phyloP scores from a whole-genome alignment of 2,329 filamentous ascomycete genomes.

The Bisporella sp. region DNA sequence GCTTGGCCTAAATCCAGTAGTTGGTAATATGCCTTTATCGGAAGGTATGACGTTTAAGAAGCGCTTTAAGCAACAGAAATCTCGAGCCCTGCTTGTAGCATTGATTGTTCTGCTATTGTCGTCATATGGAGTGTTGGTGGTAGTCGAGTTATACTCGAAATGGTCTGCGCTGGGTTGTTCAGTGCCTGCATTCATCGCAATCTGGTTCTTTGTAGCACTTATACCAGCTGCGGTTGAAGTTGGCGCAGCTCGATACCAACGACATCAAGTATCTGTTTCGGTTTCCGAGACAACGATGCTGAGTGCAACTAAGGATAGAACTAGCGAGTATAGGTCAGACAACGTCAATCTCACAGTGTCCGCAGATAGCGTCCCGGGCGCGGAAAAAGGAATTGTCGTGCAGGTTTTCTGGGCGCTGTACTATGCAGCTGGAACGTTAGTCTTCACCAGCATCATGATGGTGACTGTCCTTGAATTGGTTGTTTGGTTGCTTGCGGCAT shows the following conservation, averaged over 20 bases:
- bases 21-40: background rate
- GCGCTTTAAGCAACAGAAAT: background rate
- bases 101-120: conserved; percentile 4
- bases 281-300: background rate
- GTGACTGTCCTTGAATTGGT: conserved; percentile 27
- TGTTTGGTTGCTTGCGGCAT: conserved; percentile 22
- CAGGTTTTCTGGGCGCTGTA: conserved; percentile 28
- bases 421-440: conserved; percentile 27
- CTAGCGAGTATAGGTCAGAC: background rate
- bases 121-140: background rate
- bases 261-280: background rate
- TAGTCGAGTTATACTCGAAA: conserved; percentile 27
- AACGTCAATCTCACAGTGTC: background rate
- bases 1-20: conserved; percentile 8
- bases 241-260: background rate
- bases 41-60: background rate
- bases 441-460: conserved; percentile 29
- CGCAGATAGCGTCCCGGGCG: conserved; percentile 17
- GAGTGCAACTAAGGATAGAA: background rate
- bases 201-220: conserved; percentile 22
- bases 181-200: conserved; percentile 20
- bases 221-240: conserved; percentile 22
- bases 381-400: conserved; percentile 23
- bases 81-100: background rate
- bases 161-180: conserved; percentile 26